Evolutionary conservation across 129 eudicot species (phyloP).

Genomic region (Saposhnikovia divaricata): DNA sequence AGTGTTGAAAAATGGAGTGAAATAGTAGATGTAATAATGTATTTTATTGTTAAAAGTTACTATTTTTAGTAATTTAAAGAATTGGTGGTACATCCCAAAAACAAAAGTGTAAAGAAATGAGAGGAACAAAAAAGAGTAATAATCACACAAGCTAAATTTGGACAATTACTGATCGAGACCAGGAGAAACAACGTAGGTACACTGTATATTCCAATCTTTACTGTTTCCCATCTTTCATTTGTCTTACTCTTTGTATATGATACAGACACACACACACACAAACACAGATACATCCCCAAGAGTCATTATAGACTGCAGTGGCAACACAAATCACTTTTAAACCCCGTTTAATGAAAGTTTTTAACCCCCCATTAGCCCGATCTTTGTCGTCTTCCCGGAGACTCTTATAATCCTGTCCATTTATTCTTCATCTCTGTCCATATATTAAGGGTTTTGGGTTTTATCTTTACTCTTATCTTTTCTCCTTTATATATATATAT

Average conservation of each 20-base stretch:
- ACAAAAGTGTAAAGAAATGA: too few species aligned
- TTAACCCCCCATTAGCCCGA: background rate
- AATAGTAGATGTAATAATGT: too few species aligned
- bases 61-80: too few species aligned
- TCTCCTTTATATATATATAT: slow-evolving; percentile 15
- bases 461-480: background rate
- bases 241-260: background rate
- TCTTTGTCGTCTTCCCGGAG: slow-evolving; percentile 28
- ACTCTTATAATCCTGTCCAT: slow-evolving; percentile 21
- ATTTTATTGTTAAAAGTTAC: too few species aligned
- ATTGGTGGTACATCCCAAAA: too few species aligned
- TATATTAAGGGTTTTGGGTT: slow-evolving; percentile 8
- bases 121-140: too few species aligned
- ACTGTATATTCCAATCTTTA: background rate
- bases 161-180: background rate
- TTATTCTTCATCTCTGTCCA: slow-evolving; percentile 47
- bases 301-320: background rate
- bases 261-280: background rate
- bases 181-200: background rate
- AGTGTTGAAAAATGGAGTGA: too few species aligned
- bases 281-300: background rate
- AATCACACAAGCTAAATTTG: too few species aligned
- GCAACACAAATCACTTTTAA: slow-evolving; percentile 1
- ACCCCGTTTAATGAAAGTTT: background rate
- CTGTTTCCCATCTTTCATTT: background rate